Base-by-base conservation (phyloP, 2,329 filamentous ascomycete genomes). In the Epichloe bromicola region DNA sequence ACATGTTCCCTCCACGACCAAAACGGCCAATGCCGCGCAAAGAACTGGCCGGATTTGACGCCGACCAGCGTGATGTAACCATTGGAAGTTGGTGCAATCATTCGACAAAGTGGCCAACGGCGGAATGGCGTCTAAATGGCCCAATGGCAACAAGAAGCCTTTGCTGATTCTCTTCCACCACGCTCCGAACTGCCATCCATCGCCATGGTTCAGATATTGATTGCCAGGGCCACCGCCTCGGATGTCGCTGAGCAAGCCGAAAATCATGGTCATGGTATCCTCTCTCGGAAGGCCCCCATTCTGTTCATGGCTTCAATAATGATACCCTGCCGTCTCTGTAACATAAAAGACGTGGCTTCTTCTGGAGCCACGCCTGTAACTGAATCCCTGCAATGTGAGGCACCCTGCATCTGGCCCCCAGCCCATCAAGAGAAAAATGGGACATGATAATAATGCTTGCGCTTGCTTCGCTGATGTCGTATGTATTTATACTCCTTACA, bases 341-440 rank as follows among this genome's bases (percentile, higher is more conserved):
- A 15, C 20, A n/a, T 14, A 20, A 15, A 38, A 19, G 19, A 37
- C 41, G 23, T 38, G 48, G 48, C 39, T 14, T 20, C 20, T 23
- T 17, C 50, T 49, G 40, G 33, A 36, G 36, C 36, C 20, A 52
- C 36, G 20, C 19, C 40, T 45, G 34, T 51, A 34, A 51, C 37
- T 33, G 19, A 38, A 41, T 41, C 38, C 45, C 30, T 41, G 44
- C 14, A 42, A 23, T 30, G 41, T 15, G n/a, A 42, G 19, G 23
- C 46, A 14, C 37, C 36, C n/a, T 23, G 30, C 36, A 19, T 36
- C 12, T 30, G 33, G 36, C 17, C 17, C 36, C 8, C 8, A 30
- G 26, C 26, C 26, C 8, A 30, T 4, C 8, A 11, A 30, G 26
- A 30, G 45, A 17, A 17, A n/a, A 36, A 46, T 19, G 30, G 30